These are phyloP conservation scores for Mycosarcoma mackinlayi DNA, from an alignment of 1,284 basidiomycete genomes.

Conservation along the genomic window DNA sequence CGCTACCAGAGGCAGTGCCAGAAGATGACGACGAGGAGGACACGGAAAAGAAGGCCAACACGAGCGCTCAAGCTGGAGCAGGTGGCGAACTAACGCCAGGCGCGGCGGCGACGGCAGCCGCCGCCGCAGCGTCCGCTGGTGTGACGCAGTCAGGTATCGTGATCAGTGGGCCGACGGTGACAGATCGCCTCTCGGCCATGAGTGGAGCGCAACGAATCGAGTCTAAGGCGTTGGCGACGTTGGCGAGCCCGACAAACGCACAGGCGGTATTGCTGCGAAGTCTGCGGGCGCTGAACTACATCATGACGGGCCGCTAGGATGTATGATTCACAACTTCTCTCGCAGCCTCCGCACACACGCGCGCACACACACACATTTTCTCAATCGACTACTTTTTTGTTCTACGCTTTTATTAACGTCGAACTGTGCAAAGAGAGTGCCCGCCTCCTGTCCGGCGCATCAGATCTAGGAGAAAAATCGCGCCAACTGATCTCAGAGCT, in stretches of 20 bases:
- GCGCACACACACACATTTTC: too few relatives aligned
- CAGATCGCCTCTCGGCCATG: slow-evolving; percentile 36
- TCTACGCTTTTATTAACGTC: too few relatives aligned
- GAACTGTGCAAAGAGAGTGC: too few relatives aligned
- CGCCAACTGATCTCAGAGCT: too few relatives aligned
- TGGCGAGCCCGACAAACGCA: slow-evolving; percentile 63
- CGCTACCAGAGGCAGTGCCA: slow-evolving; percentile 51
- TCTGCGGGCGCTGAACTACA: slow-evolving; percentile 64
- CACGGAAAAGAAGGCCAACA: slow-evolving; percentile 14
- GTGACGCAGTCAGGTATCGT: slow-evolving; percentile 35
- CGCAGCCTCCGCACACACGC: too few relatives aligned
- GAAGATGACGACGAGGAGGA: slow-evolving; percentile 49
- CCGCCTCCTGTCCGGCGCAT: too few relatives aligned
- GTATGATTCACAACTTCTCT: neutral
- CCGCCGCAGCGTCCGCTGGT: slow-evolving; percentile 24
- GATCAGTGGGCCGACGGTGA: slow-evolving; percentile 41
- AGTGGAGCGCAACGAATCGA: slow-evolving; percentile 45
- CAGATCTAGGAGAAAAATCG: too few relatives aligned
- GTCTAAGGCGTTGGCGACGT: slow-evolving; percentile 58
- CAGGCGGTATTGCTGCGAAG: slow-evolving; percentile 65
- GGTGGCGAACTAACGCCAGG: slow-evolving; percentile 17
- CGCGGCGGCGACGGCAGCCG: slow-evolving; percentile 23
- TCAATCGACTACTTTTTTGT: too few relatives aligned
- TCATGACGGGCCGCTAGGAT: slow-evolving; percentile 50
- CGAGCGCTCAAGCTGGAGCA: neutral